Evolutionary conservation across 139 green algal species (phyloP).

Genomic region (Chlamydomonas asymmetrica): DNA sequence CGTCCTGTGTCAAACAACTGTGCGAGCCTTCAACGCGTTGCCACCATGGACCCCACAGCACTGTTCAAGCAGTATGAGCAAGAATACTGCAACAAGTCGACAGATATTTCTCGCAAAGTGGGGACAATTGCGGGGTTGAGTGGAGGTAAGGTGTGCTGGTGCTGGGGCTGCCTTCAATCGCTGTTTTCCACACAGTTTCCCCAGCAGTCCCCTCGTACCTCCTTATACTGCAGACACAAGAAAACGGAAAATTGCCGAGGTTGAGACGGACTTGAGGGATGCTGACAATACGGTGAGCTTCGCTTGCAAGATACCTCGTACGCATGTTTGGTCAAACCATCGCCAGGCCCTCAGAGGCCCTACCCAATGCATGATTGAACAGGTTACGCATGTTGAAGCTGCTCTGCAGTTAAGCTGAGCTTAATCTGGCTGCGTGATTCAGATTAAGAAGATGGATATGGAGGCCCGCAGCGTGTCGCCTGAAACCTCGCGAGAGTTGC

Average conservation of each 20-base stretch:
- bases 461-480: constrained; percentile 83
- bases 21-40: too few relatives aligned
- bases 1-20: too few relatives aligned
- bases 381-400: not conserved
- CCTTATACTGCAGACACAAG: constrained; percentile 76
- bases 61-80: constrained; percentile 79
- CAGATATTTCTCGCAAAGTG: constrained; percentile 68
- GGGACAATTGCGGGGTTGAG: constrained; percentile 40
- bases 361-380: too few relatives aligned
- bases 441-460: constrained; percentile 97
- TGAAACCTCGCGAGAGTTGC: constrained; percentile 58
- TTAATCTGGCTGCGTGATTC: too few relatives aligned
- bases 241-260: constrained; percentile 61
- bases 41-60: constrained; percentile 42
- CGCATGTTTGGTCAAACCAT: too few relatives aligned
- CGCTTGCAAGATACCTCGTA: constrained; percentile 1
- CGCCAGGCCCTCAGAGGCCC: too few relatives aligned
- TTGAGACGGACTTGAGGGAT: constrained; percentile 78
- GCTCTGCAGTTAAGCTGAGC: not conserved
- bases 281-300: constrained; percentile 84
- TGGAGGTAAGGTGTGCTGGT: constrained; percentile 51
- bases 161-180: not conserved
- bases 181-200: not conserved
- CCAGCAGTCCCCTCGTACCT: too few relatives aligned
- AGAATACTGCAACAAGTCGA: constrained; percentile 84